Percentiles rank a stretch among this genome's conserved stretches.
Evolutionary conservation across 352 stramenopile genomes (phyloP).

Genomic region (Phytopythium delawarense): DNA sequence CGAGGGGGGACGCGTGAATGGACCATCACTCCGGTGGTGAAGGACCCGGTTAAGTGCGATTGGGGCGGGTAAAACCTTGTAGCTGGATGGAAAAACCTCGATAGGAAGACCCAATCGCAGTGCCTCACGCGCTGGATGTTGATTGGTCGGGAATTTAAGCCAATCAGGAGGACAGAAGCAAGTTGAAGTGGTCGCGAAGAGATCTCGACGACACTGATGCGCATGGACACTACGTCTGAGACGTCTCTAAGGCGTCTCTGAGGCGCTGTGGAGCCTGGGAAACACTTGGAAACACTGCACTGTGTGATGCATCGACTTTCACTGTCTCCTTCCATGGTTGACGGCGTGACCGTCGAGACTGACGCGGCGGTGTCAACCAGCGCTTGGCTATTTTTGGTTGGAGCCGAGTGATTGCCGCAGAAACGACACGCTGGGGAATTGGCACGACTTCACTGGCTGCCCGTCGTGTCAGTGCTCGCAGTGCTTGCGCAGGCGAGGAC

Average conservation of each 20-base stretch:
- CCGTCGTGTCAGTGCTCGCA: neutral
- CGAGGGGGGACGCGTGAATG: neutral
- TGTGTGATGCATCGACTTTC: too few species aligned
- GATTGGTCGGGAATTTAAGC: constrained; percentile 4
- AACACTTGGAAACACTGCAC: too few species aligned
- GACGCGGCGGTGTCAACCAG: neutral
- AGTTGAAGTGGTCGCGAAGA: constrained; percentile 6
- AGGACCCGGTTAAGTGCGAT: neutral
- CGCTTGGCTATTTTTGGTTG: neutral
- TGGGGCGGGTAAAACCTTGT: neutral
- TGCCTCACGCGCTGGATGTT: constrained; percentile 4
- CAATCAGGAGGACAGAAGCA: neutral
- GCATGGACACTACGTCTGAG: neutral
- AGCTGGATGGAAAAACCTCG: constrained; percentile 5
- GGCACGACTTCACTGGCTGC: neutral
- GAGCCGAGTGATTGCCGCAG: neutral
- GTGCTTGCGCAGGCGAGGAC: too few species aligned
- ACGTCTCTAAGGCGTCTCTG: neutral
- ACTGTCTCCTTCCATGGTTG: too few species aligned
- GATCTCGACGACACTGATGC: neutral
- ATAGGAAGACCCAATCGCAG: constrained; percentile 1
- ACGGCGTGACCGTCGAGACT: neutral
- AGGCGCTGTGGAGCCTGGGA: neutral
- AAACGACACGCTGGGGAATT: neutral
- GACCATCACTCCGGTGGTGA: neutral